Conservation (phyloP, 2,329 filamentous ascomycete species). For the Fusarium odoratissimum region DNA sequence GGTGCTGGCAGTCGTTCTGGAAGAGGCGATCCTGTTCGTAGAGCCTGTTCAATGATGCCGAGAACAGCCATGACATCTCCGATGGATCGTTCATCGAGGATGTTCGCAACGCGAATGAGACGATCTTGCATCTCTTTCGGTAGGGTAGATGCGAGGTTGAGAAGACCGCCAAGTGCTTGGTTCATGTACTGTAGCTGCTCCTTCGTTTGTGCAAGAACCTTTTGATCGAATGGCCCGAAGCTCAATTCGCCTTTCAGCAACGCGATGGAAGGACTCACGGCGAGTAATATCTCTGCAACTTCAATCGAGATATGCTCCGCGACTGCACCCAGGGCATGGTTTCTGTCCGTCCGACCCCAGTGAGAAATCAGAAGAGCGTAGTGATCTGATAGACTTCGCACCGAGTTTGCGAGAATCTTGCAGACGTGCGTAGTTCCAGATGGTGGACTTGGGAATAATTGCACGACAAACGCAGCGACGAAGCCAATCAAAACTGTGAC, state of each 20-base stretch:
- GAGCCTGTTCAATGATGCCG: slow-evolving; percentile 57
- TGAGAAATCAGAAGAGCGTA: slow-evolving; percentile 61
- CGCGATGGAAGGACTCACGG: slow-evolving; percentile 43
- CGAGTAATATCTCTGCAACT: slow-evolving; percentile 45
- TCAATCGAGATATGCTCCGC: slow-evolving; percentile 47
- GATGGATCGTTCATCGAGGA: slow-evolving; percentile 57
- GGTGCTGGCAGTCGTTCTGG: slow-evolving; percentile 61
- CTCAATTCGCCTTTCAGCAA: slow-evolving; percentile 48
- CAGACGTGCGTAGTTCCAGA: slow-evolving; percentile 58
- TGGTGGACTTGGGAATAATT: slow-evolving; percentile 59
- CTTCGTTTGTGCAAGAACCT: slow-evolving; percentile 46
- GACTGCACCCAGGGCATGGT: slow-evolving; percentile 46
- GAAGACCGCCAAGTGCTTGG: slow-evolving; percentile 48
- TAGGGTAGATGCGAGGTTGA: slow-evolving; percentile 51
- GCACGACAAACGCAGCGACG: slow-evolving; percentile 56
- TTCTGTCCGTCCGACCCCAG: slow-evolving; percentile 51
- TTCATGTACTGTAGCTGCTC: slow-evolving; percentile 50
- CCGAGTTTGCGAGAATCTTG: slow-evolving; percentile 57
- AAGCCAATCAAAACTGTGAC: slow-evolving; percentile 59
- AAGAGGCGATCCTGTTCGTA: slow-evolving; percentile 60
- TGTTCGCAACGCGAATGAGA: slow-evolving; percentile 52
- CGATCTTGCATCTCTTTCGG: slow-evolving; percentile 55
- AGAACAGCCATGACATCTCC: slow-evolving; percentile 64
- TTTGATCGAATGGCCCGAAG: slow-evolving; percentile 47
- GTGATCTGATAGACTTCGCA: slow-evolving; percentile 59